Evolutionary conservation across 345 rosid species (phyloP).

Genomic region (Excoecaria agallocha): DNA sequence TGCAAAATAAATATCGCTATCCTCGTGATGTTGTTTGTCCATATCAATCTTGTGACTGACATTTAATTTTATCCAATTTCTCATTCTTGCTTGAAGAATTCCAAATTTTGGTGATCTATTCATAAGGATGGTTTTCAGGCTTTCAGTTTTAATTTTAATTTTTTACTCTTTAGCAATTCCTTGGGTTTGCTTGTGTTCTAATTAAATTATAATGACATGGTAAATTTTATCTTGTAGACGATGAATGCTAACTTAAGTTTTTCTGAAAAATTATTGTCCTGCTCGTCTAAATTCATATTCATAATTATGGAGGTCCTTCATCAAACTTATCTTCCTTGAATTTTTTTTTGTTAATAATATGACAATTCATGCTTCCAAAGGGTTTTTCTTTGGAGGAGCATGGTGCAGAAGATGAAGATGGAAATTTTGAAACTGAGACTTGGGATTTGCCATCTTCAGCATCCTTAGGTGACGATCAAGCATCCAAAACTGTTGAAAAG

Average conservation of each 20-base stretch:
- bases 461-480: slow-evolving; percentile 43
- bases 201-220: not conserved
- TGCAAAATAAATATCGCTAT: not conserved
- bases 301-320: not conserved
- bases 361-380: slow-evolving; percentile 23
- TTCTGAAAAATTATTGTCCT: not conserved
- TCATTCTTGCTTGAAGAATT: slow-evolving; percentile 3
- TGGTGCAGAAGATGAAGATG: slow-evolving; percentile 34
- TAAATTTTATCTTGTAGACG: too few relatives aligned
- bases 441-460: slow-evolving; percentile 46
- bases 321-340: not conserved
- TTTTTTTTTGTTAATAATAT: slow-evolving; percentile 2
- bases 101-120: not conserved
- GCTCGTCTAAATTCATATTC: not conserved
- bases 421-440: slow-evolving; percentile 39
- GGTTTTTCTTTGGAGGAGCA: slow-evolving; percentile 21
- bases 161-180: not conserved
- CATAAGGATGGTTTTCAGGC: not conserved
- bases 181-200: not conserved
- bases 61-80: not conserved
- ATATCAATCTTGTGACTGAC: not conserved
- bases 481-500: slow-evolving; percentile 50
- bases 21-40: not conserved
- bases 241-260: not conserved
- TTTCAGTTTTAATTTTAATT: not conserved